These are phyloP conservation scores for Ganoderma resinaceum DNA, from an alignment of 1,284 basidiomycete genomes.

Conservation along the genomic window DNA sequence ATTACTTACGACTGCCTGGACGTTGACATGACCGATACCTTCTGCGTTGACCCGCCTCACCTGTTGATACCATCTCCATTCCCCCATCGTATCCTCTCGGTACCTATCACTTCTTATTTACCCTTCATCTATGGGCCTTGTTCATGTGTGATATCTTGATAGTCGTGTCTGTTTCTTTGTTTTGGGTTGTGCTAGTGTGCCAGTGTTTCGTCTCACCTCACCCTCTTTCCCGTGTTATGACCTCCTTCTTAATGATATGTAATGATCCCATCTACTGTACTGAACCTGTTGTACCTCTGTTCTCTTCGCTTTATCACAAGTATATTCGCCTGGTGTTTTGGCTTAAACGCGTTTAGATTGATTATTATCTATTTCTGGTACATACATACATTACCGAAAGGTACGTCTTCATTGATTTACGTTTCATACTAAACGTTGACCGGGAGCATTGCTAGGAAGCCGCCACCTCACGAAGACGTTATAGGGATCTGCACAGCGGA, in stretches of 20 bases:
- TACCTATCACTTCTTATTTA: neutral
- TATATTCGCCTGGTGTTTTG: neutral
- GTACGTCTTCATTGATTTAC: neutral
- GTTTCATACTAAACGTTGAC: neutral
- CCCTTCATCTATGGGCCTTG: neutral
- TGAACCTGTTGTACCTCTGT: neutral
- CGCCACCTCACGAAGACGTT: neutral
- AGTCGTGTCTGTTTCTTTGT: neutral
- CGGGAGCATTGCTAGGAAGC: neutral
- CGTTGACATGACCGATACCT: constrained; percentile 12
- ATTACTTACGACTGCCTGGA: neutral
- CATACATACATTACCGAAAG: neutral
- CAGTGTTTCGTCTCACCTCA: neutral
- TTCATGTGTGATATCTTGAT: neutral
- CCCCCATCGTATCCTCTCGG: neutral
- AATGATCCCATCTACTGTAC: neutral
- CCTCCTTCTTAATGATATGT: neutral
- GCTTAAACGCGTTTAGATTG: neutral
- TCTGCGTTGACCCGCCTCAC: neutral
- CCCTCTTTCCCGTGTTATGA: neutral
- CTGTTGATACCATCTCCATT: neutral
- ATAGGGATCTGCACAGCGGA: neutral
- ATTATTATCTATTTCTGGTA: neutral
- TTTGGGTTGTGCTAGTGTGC: neutral
- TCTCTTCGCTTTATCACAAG: neutral